Evolutionary conservation across 371 early-diverging fungal genomes (phyloP).

Genomic region (Vairimorpha necatrix): DNA sequence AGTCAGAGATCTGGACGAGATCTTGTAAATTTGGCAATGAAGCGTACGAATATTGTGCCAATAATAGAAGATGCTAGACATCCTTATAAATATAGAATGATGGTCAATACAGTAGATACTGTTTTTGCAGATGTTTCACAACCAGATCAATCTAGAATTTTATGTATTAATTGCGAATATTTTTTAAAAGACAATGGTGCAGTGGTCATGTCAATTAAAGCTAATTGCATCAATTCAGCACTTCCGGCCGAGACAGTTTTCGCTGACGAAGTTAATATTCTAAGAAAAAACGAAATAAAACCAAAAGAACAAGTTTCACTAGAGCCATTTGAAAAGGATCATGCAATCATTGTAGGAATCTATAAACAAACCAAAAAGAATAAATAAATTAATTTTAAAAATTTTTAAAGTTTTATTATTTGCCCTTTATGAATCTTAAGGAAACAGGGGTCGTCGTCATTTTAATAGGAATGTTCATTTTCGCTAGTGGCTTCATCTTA

Average conservation of each 20-base stretch:
- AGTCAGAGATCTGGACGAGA: conserved; percentile 99
- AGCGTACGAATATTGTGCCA: conserved; percentile 98
- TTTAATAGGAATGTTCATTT: conserved; percentile 35
- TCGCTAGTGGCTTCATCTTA: conserved; percentile 38
- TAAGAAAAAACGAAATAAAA: conserved; percentile 93
- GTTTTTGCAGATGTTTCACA: conserved; percentile 99
- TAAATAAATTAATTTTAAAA: background rate
- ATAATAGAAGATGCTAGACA: conserved; percentile 99
- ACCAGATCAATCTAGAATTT: conserved; percentile 99
- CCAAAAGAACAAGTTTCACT: conserved; percentile 97
- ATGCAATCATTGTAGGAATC: conserved; percentile 91
- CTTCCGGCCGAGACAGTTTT: conserved; percentile 93
- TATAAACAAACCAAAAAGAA: conserved; percentile 37
- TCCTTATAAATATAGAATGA: conserved; percentile 99
- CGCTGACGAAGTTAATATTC: conserved; percentile 96
- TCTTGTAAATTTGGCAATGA: conserved; percentile 98
- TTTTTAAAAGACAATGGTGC: conserved; percentile 94
- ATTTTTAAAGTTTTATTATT: background rate
- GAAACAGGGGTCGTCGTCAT: conserved; percentile 43
- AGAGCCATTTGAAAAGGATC: conserved; percentile 99
- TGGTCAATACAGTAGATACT: conserved; percentile 97
- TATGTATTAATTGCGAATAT: conserved; percentile 93
- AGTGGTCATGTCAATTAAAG: conserved; percentile 98
- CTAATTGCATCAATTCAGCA: conserved; percentile 99
- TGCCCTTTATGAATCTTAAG: conserved; percentile 30